phyloP scores from a whole-genome alignment of 2,329 filamentous ascomycete species.

The Ilyonectria sp. region DNA sequence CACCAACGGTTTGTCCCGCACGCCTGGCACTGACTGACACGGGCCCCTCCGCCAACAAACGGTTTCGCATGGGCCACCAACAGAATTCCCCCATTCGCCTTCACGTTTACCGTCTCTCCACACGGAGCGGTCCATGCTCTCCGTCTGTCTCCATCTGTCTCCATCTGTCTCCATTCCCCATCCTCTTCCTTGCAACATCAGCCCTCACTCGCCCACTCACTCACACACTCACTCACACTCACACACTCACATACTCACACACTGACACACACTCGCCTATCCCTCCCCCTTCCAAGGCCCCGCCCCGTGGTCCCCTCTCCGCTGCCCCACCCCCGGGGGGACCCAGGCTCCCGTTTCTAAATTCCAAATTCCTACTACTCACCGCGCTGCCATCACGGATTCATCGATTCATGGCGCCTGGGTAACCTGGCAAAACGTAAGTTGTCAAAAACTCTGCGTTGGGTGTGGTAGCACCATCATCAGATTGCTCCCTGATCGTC shows the following conservation, averaged over 20 bases:
- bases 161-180: no score
- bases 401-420: slow-evolving; percentile 19
- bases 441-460: slow-evolving; percentile 27
- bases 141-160: background rate
- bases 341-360: slow-evolving; percentile 21
- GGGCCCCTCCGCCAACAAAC: slow-evolving; percentile 29
- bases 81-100: background rate
- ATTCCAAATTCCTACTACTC: slow-evolving; percentile 24
- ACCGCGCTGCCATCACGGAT: slow-evolving; percentile 1
- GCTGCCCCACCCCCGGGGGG: slow-evolving; percentile 29
- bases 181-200: background rate
- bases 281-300: background rate
- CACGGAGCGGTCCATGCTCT: slow-evolving; percentile 1
- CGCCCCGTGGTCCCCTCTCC: background rate
- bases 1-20: slow-evolving; percentile 28
- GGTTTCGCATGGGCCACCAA: slow-evolving; percentile 27
- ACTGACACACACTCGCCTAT: slow-evolving; percentile 7
- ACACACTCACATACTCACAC: background rate
- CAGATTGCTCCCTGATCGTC: slow-evolving; percentile 22
- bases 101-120: background rate
- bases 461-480: slow-evolving; percentile 32
- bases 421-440: slow-evolving; percentile 30
- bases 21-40: slow-evolving; percentile 24
- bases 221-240: slow-evolving; percentile 7
- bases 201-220: background rate